Evolutionary conservation across 83 land plant species (phyloP), one percentile per base, ranked within the genome.

Genomic region (Diphasiastrum complanatum): DNA sequence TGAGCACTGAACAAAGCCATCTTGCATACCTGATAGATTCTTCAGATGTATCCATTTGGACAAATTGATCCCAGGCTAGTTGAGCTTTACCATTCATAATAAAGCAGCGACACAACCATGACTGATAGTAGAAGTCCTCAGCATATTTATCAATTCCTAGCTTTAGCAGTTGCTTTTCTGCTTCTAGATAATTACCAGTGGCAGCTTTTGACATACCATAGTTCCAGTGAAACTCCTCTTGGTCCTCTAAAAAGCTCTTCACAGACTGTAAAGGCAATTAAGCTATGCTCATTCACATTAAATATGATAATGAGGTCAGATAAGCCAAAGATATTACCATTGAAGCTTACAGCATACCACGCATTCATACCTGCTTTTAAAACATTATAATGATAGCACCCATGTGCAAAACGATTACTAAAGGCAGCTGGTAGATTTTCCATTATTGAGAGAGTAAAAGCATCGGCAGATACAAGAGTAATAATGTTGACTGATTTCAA

Each of bases 151-250:
- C 66, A 29, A 30, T 38, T 5, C 35, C 22, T 11, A 72, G 30
- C 36, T 33, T 52, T 28, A 66, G 40, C 61, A 72, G 71, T 1
- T 59, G 47, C 56, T 65, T 48, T 46, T 65, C 75, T 14, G 75
- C 75, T 32, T 55, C 75, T 33, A 47, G 51, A 64, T 48, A 72
- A 5, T 51, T 64, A 3, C 70, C 75, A 28, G 51, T 34, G 3
- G 65, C 59, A 57, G 75, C 75, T 50, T 65, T 59, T 20, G 64
- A 70, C 23, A 72, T 66, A 19, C 75, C 75, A 50, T 65, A 72
- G 46, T 72, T 72, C 75, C 75, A 72, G 29, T 72, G 65, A 35
- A 72, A 72, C 43, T 65, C 75, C 48, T 72, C 75, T 54, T 65
- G 63, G 5, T 37, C 51, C 49, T 72, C 75, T 4, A 32, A 72